Evolutionary conservation across 1,139 yeast genomes (phyloP).

Genomic region (Candida tetrigidarum): DNA sequence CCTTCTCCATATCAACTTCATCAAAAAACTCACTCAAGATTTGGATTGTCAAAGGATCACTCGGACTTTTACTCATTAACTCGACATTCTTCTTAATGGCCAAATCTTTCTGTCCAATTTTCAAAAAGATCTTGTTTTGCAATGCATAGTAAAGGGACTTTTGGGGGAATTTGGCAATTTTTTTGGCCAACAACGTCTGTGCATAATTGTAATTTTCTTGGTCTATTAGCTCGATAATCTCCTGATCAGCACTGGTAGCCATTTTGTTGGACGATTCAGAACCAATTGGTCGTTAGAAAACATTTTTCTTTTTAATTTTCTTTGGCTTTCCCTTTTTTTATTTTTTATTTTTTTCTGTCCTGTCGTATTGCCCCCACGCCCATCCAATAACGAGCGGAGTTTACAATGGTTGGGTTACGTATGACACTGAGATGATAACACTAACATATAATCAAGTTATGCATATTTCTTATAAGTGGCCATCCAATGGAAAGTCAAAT

Average conservation of each 20-base stretch:
- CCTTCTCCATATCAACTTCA: constrained; percentile 36
- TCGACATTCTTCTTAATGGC: constrained; percentile 46
- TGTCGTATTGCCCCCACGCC: too few relatives aligned
- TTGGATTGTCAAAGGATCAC: constrained; percentile 57
- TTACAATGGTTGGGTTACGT: too few relatives aligned
- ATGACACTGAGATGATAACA: too few relatives aligned
- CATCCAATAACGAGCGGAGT: too few relatives aligned
- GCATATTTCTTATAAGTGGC: too few relatives aligned
- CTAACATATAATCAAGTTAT: too few relatives aligned
- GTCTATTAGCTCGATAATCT: constrained; percentile 50
- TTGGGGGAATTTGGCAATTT: constrained; percentile 58
- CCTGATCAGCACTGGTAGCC: constrained; percentile 18
- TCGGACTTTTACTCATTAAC: constrained; percentile 52
- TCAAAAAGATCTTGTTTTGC: constrained; percentile 45
- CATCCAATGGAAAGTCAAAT: too few relatives aligned
- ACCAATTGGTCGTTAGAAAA: too few relatives aligned
- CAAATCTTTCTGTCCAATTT: constrained; percentile 46
- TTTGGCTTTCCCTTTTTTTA: background rate
- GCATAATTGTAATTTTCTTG: constrained; percentile 61
- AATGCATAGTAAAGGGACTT: constrained; percentile 58
- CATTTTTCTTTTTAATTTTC: background rate
- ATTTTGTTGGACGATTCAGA: constrained; percentile 10
- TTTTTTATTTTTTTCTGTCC: background rate
- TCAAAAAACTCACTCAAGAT: constrained; percentile 45
- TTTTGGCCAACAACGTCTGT: constrained; percentile 49